Base-by-base conservation (phyloP, 208 protist genomes). In the Kentomonas sorsogonicus region DNA sequence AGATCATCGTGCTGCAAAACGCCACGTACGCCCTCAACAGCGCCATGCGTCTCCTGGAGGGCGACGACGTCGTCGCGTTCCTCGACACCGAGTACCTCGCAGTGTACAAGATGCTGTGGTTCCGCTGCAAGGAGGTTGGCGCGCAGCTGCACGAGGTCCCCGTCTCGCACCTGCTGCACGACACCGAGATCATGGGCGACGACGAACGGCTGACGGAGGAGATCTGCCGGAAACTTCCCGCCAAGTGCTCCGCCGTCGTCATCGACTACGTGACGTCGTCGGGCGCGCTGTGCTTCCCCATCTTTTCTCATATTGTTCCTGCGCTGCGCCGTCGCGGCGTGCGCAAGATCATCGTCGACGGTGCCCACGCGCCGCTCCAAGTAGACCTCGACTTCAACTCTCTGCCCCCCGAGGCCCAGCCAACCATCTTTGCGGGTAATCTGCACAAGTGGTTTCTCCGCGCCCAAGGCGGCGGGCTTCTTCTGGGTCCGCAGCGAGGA, bases 401-500 rank as follows among this genome's bases (percentile, higher is more conserved):
- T 1, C 69, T 95, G 15, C 69, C 66, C 3, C 29, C 44, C 2
- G 64, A 79, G 56, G 65, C 61, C 27, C 74, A 79, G 65, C 86
- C 80, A 6, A 93, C 71, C 36, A 60, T 89, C 4, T 95, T 88
- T 69, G 74, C 90, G 15, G 86, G 80, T 5, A 96, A 95, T 55
- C 65, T 89, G 27, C 92, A 97, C 76, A 97, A 97, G 67, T 97
- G 92, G 89, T 83, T n/a, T 93, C 51, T 93, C 75, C 20, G 62
- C 70, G 9, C 77, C 89, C 48, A 93, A 94, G 69, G 83, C 89
- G 5, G 78, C 64, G n/a, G 92, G 86, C 33, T 93, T 91, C 61
- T 78, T 96, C 65, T 94, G 83, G 80, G 78, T 91, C 23, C 59
- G 83, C 20, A 22, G 29, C 3, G 69, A 68, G 9, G 60, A 66